Evolutionary conservation across 805 yeast genomes (phyloP).

Genomic region (Saturnispora halmiae): DNA sequence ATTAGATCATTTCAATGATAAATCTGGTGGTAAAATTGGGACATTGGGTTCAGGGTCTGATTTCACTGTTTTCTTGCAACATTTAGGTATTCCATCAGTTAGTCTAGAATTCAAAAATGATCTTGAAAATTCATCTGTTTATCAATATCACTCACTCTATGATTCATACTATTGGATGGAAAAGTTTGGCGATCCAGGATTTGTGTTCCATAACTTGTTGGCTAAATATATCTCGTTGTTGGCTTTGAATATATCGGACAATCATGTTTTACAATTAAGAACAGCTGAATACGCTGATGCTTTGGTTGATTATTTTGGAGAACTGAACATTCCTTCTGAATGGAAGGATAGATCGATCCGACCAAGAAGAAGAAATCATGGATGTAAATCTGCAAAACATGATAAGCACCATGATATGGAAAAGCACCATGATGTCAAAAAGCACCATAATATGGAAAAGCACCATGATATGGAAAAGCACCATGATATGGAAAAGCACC

Average conservation of each 20-base stretch:
- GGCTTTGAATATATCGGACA: constrained; percentile 40
- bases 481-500: background rate
- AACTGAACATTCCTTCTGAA: constrained; percentile 20
- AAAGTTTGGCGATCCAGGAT: constrained; percentile 52
- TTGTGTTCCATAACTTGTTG: constrained; percentile 47
- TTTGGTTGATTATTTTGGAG: constrained; percentile 41
- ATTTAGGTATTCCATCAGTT: constrained; percentile 50
- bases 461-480: background rate
- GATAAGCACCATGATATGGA: background rate
- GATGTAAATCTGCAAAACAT: background rate
- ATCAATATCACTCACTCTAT: constrained; percentile 70
- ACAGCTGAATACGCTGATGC: constrained; percentile 41
- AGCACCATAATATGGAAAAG: background rate
- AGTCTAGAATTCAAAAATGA: constrained; percentile 44
- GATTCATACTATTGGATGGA: constrained; percentile 69
- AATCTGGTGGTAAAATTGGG: constrained; percentile 28
- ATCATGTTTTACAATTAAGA: constrained; percentile 37
- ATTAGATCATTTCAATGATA: constrained; percentile 30
- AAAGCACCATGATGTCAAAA: background rate
- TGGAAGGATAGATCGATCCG: constrained; percentile 14
- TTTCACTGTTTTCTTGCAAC: constrained; percentile 51
- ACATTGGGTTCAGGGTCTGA: constrained; percentile 67
- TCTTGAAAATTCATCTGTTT: constrained; percentile 44
- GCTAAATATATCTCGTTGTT: constrained; percentile 46
- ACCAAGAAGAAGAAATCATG: background rate